Evolutionary conservation across 441 rosid species (phyloP), one percentile per base, ranked within the genome.

Genomic region (Breynia disticha): DNA sequence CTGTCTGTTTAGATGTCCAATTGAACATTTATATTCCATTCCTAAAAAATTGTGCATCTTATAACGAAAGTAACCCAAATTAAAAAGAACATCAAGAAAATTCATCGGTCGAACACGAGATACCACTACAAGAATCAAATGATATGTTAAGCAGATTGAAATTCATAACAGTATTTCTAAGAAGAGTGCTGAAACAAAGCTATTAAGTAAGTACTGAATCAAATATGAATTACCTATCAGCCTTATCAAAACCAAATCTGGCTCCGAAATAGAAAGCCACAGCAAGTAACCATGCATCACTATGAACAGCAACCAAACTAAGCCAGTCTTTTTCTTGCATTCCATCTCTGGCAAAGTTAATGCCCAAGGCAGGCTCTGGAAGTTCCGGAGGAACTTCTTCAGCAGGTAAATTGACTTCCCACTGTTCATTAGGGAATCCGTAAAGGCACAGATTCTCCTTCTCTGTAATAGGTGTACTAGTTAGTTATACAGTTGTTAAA

Each of bases 391-490:
- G 87, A 21, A 77, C 82, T 62, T 83, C 87, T 60, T 81, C 90
- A 39, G 90, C 88, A 56, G 96, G 95, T 48, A 87, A 77, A 70
- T 78, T 81, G 55, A 81, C 87, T 67, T 79, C 81, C 87, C 87
- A 81, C 50, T 71, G 82, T 57, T 77, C 81, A 16, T 67, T 75
- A 24, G 87, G 87, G 47, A 72, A 75, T 48, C 87, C 87, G 64
- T 79, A 81, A 52, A 79, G 60, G 73, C 83, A 72, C 4, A 79
- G 79, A 54, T 79, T 79, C 73, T 79, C 84, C 63, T 75, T 79
- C 61, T 79, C 87, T 81, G 70, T 24, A 50, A 37, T 39, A 38
- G 12, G 18, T 20, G 18, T 11, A 39, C 57, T 28, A 43, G 49
- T 22, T 38, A 52, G 39, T 50, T 7, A 16, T 24, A 24, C 32